Evolutionary conservation across 345 rosid genomes (phyloP).

Genomic region (Chamaenerion angustifolium): DNA sequence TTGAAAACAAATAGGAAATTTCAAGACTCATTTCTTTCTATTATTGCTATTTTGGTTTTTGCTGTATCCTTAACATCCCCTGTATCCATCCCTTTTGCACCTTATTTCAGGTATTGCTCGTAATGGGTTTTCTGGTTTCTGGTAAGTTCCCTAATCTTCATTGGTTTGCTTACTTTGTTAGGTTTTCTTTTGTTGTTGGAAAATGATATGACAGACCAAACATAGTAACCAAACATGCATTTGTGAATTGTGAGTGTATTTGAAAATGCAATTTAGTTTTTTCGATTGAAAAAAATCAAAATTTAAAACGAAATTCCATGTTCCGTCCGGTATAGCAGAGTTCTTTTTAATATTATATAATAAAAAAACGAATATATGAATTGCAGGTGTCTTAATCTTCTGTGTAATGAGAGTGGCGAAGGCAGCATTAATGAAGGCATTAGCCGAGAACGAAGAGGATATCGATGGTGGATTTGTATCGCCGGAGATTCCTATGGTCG

Average conservation of each 20-base stretch:
- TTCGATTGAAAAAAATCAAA: too few species aligned
- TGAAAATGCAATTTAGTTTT: neutral
- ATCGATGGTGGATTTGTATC: conserved; percentile 23
- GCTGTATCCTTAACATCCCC: neutral
- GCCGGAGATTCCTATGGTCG: conserved; percentile 23
- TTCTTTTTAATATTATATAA: too few species aligned
- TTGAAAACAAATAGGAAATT: too few species aligned
- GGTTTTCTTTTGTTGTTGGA: too few species aligned
- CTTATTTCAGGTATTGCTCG: conserved; percentile 55
- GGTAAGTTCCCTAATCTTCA: conserved; percentile 36
- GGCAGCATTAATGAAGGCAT: conserved; percentile 76
- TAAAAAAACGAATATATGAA: too few species aligned
- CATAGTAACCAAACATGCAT: neutral
- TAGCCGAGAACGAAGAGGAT: conserved; percentile 67
- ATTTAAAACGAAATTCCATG: too few species aligned
- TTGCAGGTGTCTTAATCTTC: conserved; percentile 61
- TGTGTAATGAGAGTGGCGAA: conserved; percentile 74
- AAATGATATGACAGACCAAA: neutral
- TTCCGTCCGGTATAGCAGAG: too few species aligned
- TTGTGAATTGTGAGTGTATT: neutral
- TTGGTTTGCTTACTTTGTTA: too few species aligned
- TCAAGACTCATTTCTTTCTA: neutral
- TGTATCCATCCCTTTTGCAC: conserved; percentile 1
- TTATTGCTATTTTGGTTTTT: conserved; percentile 6
- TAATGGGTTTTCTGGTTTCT: conserved; percentile 51